phyloP scores from a whole-genome alignment of 495 filamentous ascomycete species.

The Aspergillus diversus region DNA sequence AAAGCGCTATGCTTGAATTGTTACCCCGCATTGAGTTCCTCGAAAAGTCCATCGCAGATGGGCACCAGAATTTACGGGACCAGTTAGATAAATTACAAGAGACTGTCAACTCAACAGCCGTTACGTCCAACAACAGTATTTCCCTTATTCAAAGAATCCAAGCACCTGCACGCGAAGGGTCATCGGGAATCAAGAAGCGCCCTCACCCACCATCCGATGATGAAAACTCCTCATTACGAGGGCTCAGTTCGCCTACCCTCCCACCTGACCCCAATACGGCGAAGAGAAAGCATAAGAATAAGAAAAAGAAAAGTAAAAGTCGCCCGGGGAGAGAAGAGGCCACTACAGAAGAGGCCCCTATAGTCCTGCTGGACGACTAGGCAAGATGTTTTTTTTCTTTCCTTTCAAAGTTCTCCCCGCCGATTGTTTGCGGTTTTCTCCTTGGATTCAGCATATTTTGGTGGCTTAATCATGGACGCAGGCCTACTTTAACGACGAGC shows the following conservation, averaged over 20 bases:
- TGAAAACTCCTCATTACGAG: not conserved
- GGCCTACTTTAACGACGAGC: no score
- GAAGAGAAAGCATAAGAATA: conserved; percentile 10
- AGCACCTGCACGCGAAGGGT: not conserved
- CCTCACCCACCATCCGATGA: not conserved
- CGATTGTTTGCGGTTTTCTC: no score
- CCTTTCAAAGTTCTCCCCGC: not conserved
- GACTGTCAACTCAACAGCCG: not conserved
- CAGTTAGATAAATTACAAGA: conserved; percentile 8
- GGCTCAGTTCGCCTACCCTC: not conserved
- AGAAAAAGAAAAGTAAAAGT: conserved; percentile 17
- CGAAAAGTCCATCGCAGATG: not conserved
- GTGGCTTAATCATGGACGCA: no score
- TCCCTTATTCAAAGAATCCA: not conserved
- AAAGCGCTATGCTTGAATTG: not conserved
- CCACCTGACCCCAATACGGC: not conserved
- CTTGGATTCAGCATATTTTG: no score
- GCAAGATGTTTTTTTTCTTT: not conserved
- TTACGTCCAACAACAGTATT: not conserved
- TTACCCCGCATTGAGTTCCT: conserved; percentile 4
- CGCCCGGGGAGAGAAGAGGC: not conserved
- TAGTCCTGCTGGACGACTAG: no score
- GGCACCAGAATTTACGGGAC: conserved; percentile 12
- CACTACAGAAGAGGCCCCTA: no score
- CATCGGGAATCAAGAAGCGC: conserved; percentile 13